Percentiles rank a stretch among this genome's conserved stretches.
Evolutionary conservation across 2,329 filamentous ascomycete genomes (phyloP).

Genomic region (Fusarium devonianum): DNA sequence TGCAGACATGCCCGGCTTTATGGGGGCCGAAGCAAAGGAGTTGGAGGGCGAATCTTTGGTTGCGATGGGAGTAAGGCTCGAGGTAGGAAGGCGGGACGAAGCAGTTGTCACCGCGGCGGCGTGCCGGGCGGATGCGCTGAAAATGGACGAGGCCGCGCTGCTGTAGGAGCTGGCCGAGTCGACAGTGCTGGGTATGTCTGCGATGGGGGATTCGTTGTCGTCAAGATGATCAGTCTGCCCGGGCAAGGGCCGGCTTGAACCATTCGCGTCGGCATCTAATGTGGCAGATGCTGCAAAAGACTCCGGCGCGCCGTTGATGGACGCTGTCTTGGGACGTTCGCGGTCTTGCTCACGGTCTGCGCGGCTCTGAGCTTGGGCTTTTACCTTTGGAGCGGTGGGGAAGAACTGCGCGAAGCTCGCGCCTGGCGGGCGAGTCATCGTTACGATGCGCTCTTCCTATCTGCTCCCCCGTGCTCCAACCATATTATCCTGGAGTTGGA

Average conservation of each 20-base stretch:
- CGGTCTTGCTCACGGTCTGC: constrained; percentile 46
- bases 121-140: constrained; percentile 61
- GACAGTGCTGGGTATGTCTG: constrained; percentile 73
- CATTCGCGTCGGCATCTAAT: constrained; percentile 39
- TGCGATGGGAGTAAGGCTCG: constrained; percentile 59
- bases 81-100: constrained; percentile 53
- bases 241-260: constrained; percentile 28
- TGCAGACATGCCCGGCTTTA: constrained; percentile 64
- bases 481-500: constrained; percentile 60
- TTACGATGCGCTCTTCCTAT: constrained; percentile 61
- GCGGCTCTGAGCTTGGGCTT: constrained; percentile 50
- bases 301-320: constrained; percentile 35
- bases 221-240: constrained; percentile 48
- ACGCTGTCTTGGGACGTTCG: constrained; percentile 41
- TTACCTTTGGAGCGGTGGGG: constrained; percentile 75
- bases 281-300: constrained; percentile 33
- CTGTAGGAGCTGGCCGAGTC: constrained; percentile 76
- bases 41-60: constrained; percentile 60
- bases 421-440: constrained; percentile 79
- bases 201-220: constrained; percentile 65
- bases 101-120: constrained; percentile 48
- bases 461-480: constrained; percentile 60
- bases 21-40: constrained; percentile 55
- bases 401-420: constrained; percentile 89
- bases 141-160: constrained; percentile 75